Base-by-base conservation (phyloP, 2,329 filamentous ascomycete genomes). In the Chaetomiaceae sp. region DNA sequence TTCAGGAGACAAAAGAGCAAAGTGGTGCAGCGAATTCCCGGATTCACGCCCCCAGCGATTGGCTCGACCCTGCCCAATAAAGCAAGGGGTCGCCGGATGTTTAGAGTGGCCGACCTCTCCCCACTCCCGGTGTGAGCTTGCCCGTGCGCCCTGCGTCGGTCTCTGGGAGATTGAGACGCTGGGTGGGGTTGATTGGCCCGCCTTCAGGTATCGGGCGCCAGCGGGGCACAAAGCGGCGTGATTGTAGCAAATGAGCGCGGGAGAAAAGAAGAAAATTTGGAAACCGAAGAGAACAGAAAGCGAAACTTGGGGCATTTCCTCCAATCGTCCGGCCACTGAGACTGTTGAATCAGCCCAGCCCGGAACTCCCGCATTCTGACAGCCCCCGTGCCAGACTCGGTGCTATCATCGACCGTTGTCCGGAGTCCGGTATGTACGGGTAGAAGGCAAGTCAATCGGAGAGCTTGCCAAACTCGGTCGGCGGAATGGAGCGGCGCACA, bases 221-320 rank as follows among this genome's bases (percentile, higher is more conserved):
- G n/a, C n/a, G n/a, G n/a, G n/a, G n/a, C n/a, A n/a, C n/a, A n/a
- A n/a, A n/a, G n/a, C 18, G 53, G 58, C 37, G 58, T 56, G 50
- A 20, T 20, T 30, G 42, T 25, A 51, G 29, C 40, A 41, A 52
- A 48, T 42, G 25, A 48, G 29, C 46, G 43, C 38, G 49, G 54
- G 33, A 50, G 36, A 48, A 51, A 51, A 57, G 51, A 56, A 58
- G 56, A 60, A 58, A 57, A 58, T 58, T 54, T 53, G 56, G 45
- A 57, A 55, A 58, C 46, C 34, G 51, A 49, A 52, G 42, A 53
- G n/a, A 48, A 38, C 29, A 41, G 48, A 30, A 20, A 32, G 25
- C 14, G 25, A 29, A 5, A 29, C 6, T 20, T 3, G 21, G 18
- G 9, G 2, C 21, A 23, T 16, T 40, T 36, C 33, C 11, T 13